Conservation (phyloP, 2,329 filamentous ascomycete genomes). For the Rhynchosporium graminicola region DNA sequence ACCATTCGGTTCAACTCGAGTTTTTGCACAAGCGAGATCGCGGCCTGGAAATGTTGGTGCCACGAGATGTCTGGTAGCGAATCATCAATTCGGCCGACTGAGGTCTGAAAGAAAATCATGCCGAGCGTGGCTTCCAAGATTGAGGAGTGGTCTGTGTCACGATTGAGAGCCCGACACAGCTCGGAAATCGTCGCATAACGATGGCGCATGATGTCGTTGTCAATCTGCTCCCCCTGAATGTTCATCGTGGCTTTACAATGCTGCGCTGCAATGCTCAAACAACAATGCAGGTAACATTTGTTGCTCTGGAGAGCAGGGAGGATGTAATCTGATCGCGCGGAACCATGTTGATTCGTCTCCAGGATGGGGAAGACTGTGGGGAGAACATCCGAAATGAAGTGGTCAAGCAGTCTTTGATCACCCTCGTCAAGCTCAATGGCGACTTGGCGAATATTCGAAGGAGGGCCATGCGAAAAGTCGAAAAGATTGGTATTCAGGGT, state of each 20-base stretch:
- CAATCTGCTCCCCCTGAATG: slow-evolving; percentile 70
- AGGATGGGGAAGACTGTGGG: slow-evolving; percentile 90
- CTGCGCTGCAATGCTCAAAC: slow-evolving; percentile 87
- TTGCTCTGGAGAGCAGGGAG: slow-evolving; percentile 87
- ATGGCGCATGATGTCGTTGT: slow-evolving; percentile 89
- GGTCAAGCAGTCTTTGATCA: slow-evolving; percentile 83
- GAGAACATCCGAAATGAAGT: slow-evolving; percentile 87
- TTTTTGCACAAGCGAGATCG: slow-evolving; percentile 79
- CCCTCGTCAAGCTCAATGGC: slow-evolving; percentile 83
- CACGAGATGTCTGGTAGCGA: slow-evolving; percentile 88
- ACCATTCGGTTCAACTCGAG: slow-evolving; percentile 75
- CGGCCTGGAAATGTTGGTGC: slow-evolving; percentile 96
- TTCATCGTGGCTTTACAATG: slow-evolving; percentile 81
- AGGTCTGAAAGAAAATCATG: slow-evolving; percentile 95
- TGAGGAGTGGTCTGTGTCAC: slow-evolving; percentile 79
- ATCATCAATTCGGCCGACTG: slow-evolving; percentile 84
- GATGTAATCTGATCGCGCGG: slow-evolving; percentile 77
- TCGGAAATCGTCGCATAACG: slow-evolving; percentile 84
- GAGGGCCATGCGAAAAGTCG: slow-evolving; percentile 71
- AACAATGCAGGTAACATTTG: slow-evolving; percentile 93
- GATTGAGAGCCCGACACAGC: slow-evolving; percentile 78
- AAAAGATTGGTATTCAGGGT: slow-evolving; percentile 77
- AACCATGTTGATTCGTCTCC: slow-evolving; percentile 85
- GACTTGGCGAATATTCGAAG: slow-evolving; percentile 64
- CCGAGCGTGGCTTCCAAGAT: slow-evolving; percentile 91